Conservation (phyloP, 2,329 filamentous ascomycete species). For the Davidsoniella neocaledoniae region DNA sequence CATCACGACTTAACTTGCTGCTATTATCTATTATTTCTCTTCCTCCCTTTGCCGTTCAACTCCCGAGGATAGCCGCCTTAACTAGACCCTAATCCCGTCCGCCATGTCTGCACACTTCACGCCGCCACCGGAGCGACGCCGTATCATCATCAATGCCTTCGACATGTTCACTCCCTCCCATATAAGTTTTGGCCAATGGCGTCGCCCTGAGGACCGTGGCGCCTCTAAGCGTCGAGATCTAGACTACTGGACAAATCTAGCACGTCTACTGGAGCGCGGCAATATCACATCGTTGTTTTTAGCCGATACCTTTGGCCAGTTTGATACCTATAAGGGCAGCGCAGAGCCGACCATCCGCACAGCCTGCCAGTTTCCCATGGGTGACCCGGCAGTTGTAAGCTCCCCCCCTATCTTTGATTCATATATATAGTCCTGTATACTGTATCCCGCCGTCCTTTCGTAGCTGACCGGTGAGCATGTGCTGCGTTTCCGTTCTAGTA, state of each 20-base stretch:
- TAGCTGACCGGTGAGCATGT: background rate
- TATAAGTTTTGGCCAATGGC: conserved; percentile 48
- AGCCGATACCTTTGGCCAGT: conserved; percentile 49
- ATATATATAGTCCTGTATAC: background rate
- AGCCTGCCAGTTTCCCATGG: conserved; percentile 55
- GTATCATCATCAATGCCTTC: conserved; percentile 45
- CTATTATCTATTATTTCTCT: no score
- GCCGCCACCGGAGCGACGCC: background rate
- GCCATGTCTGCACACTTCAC: background rate
- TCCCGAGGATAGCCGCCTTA: no score
- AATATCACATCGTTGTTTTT: conserved; percentile 49
- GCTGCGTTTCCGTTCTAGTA: conserved; percentile 16
- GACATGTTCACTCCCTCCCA: conserved; percentile 51
- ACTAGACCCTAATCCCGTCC: no score
- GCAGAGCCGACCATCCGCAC: conserved; percentile 39
- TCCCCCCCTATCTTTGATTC: background rate
- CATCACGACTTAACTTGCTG: no score
- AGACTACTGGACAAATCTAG: conserved; percentile 47
- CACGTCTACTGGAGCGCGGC: conserved; percentile 42
- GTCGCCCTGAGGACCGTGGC: conserved; percentile 45
- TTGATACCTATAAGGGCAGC: conserved; percentile 49
- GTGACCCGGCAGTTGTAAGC: conserved; percentile 36
- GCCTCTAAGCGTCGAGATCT: conserved; percentile 39
- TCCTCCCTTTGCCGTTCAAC: no score
- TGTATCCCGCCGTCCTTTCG: background rate